Base-by-base conservation (phyloP, 106 monocot genomes). In the Apostasia ramifera region DNA sequence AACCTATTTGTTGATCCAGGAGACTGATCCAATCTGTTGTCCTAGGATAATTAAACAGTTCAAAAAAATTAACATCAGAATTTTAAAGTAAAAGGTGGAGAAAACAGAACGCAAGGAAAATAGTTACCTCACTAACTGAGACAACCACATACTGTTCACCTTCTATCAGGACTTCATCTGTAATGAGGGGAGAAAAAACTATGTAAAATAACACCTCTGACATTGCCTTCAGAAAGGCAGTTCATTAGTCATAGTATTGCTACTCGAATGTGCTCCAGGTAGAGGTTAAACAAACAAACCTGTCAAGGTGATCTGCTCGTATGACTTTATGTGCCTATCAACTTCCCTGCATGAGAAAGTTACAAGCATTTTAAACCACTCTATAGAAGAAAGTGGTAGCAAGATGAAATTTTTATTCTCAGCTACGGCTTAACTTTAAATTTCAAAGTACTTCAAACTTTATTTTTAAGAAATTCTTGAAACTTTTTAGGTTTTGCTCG, bases 281-380 rank as follows among this genome's bases (percentile, higher is more conserved):
- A 40, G 9, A 53, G 39, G 37, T 7, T 8, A 15, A 15, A 57
- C 44, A 44, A 67, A 40, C 26, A 53, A 8, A 87, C 92, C 92
- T 74, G 78, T 60, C 12, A 90, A 52, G 13, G 92, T 98, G 59
- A 98, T 98, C 59, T 97, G 76, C 56, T 89, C 82, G 45, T 66
- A 68, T 52, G 72, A 62, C 65, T 74, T 89, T 3, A 63, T 71
- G 63, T 92, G 80, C 9, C 81, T 78, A 79, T 98, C 83, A 6
- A 72, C 66, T 44, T 64, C 74, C 69, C 97, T 95, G 77, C 44
- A 45, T 44, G 41, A 63, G 49, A 54, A 56, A 43, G 5, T 5
- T 54, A 8, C 12, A 65, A 59, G 2, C 11, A 65, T 43, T 49
- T 49, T 2, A 65, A 65, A 61, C 3, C 59, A 8, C 8, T 5